Evolutionary conservation across 306 rosid genomes (phyloP), one percentile per base, ranked within the genome.

Genomic region (Pyrus pyrifolia): DNA sequence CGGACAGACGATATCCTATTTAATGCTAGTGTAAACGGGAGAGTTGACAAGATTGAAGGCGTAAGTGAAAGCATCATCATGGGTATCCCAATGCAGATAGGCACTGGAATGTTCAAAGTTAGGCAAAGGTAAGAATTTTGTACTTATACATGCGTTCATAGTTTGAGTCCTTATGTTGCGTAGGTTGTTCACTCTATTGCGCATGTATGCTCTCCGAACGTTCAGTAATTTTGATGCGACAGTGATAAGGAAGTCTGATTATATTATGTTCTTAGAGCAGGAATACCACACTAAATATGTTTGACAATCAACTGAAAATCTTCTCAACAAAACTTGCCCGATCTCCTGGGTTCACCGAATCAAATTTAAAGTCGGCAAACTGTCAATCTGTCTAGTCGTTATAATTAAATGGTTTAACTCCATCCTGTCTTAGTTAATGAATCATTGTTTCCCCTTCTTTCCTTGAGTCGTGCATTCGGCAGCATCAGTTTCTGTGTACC

Each of bases 51-150:
- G 44, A 89, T 94, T 84, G 91, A 90, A 89, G 97, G 98, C 79
- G 96, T 94, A 17, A 90, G 93, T 81, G 97, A 94, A 72, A 82
- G 91, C 86, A 87, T 90, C 70, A 94, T 94, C 81, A 94, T 91
- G 98, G 98, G 98, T 74, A 89, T 86, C 77, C 98, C 98, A 4
- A 85, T 94, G 85, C 86, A 74, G 57, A 82, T 94, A 70, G 98
- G 98, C 84, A 87, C 97, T 4, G 98, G 98, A 83, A 88, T 91
- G 87, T 81, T 91, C 70, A 90, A 89, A 85, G 83, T 94, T 76
- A 85, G 83, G 88, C 98, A 94, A 84, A 86, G 97, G 98, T 94
- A 69, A 79, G 67, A 80, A 75, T 38, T 31, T 8, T 22, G 4
- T 58, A 31, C n/a, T 38, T 40, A 19, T 55, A 52, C 75, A 14